A percentile compares a stretch with the other conserved stretches of the same genome.
phyloP scores from a whole-genome alignment of 108 stramenopile species.

The Cylindrotheca closterium region DNA sequence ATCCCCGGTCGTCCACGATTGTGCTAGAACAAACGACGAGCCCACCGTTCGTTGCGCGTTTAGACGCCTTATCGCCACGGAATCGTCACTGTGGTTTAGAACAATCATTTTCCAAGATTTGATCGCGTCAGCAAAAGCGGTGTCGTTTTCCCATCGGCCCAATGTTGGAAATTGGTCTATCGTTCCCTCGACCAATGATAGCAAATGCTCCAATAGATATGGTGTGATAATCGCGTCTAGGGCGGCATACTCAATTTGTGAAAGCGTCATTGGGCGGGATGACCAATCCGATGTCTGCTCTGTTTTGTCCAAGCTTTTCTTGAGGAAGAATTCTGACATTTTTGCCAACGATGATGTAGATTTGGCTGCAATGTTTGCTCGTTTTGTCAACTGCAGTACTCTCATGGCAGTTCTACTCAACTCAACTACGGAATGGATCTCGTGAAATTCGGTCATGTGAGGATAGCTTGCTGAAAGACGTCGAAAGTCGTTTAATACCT shows the following conservation, averaged over 20 bases:
- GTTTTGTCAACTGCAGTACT: conserved; percentile 6
- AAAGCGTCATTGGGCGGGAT: conserved; percentile 15
- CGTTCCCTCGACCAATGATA: background rate
- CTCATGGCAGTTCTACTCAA: conserved; percentile 17
- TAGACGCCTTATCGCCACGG: conserved; percentile 13
- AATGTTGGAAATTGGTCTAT: background rate
- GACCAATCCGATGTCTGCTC: conserved; percentile 59
- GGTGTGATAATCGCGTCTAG: conserved; percentile 30
- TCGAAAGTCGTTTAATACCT: conserved; percentile 29
- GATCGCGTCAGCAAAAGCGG: background rate
- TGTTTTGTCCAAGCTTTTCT: conserved; percentile 30
- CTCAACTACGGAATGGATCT: conserved; percentile 29
- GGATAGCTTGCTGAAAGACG: conserved; percentile 38
- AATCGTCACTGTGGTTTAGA: conserved; percentile 3
- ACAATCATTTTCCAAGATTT: conserved; percentile 11
- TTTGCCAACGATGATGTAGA: conserved; percentile 17
- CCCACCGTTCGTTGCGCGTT: conserved; percentile 38
- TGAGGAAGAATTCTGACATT: conserved; percentile 19
- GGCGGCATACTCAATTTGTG: conserved; percentile 45
- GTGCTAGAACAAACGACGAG: conserved; percentile 26
- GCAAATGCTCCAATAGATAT: background rate
- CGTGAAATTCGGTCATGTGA: conserved; percentile 24
- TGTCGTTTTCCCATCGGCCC: conserved; percentile 6
- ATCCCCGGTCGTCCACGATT: conserved; percentile 28
- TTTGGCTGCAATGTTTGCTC: conserved; percentile 1